phyloP scores from a whole-genome alignment of 2,329 filamentous ascomycete genomes.

The Emmonsia crescens region DNA sequence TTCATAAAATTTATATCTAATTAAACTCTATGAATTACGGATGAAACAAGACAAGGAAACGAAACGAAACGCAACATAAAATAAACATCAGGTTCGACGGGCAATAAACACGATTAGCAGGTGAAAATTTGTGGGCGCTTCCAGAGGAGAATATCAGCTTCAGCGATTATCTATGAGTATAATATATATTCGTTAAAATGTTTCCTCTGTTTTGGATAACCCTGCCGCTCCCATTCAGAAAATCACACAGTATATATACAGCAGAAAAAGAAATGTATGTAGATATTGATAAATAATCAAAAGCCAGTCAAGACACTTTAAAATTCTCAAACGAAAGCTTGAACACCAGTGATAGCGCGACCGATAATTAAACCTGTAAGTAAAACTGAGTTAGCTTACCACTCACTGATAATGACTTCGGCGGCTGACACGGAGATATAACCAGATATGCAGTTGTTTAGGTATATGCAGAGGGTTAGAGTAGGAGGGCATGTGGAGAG shows the following conservation, averaged over 20 bases:
- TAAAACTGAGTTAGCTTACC: neutral
- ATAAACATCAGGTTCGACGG: neutral
- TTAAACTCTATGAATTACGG: too few relatives aligned
- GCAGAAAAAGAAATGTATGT: neutral
- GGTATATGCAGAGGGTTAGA: too few relatives aligned
- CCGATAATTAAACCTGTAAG: neutral
- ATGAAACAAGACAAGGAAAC: too few relatives aligned
- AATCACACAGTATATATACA: neutral
- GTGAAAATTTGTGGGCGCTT: neutral
- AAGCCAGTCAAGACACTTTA: neutral
- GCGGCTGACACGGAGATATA: slow-evolving; percentile 34
- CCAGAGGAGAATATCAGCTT: neutral
- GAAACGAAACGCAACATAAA: too few relatives aligned
- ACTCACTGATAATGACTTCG: neutral
- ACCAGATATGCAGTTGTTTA: slow-evolving; percentile 19
- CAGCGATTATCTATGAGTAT: neutral
- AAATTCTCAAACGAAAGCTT: neutral
- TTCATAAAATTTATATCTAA: too few relatives aligned
- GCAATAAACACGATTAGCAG: neutral
- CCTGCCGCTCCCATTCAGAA: too few relatives aligned
- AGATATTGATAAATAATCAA: neutral
- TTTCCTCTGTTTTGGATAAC: too few relatives aligned
- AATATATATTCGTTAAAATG: neutral
- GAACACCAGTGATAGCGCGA: neutral
- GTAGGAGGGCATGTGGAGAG: neutral